These are phyloP conservation scores for Phytophthora capsici DNA, from an alignment of 352 stramenopile species.

Conservation along the genomic window DNA sequence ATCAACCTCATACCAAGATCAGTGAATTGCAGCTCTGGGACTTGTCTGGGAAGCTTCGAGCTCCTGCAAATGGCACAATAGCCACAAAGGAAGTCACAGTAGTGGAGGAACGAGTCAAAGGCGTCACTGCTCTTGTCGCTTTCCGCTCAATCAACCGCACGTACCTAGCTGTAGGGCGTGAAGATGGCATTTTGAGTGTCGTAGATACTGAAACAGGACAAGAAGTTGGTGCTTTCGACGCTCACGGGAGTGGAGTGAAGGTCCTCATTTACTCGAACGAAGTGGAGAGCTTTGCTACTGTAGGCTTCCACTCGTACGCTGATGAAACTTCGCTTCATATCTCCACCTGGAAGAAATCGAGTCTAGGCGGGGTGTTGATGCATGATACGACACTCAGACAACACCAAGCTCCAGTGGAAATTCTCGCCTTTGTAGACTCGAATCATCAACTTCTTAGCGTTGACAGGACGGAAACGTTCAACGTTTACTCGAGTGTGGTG, in stretches of 20 bases:
- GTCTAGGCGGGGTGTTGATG: conserved; percentile 31
- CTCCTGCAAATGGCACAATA: conserved; percentile 26
- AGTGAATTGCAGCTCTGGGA: conserved; percentile 70
- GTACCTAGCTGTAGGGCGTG: conserved; percentile 54
- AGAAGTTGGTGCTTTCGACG: conserved; percentile 59
- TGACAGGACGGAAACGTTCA: conserved; percentile 51
- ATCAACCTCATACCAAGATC: conserved; percentile 52
- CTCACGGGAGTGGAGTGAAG: conserved; percentile 65
- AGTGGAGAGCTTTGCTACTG: conserved; percentile 61
- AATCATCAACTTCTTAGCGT: conserved; percentile 66
- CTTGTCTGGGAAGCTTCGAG: conserved; percentile 41
- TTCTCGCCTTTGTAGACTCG: conserved; percentile 61
- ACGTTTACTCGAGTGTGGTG: conserved; percentile 58
- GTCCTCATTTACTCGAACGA: conserved; percentile 53
- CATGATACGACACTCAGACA: conserved; percentile 46
- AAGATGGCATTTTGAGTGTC: conserved; percentile 63
- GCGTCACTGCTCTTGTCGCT: conserved; percentile 49
- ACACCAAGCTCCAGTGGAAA: conserved; percentile 47
- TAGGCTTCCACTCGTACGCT: conserved; percentile 64
- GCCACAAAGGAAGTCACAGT: conserved; percentile 36
- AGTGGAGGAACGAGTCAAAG: conserved; percentile 58
- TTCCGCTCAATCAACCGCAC: conserved; percentile 62
- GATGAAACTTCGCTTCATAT: conserved; percentile 75
- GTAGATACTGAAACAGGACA: conserved; percentile 57
- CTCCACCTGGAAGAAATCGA: conserved; percentile 53